Evolutionary conservation across 306 rosid genomes (phyloP), one percentile per base, ranked within the genome.

Genomic region (Cotoneaster glaucophyllus): DNA sequence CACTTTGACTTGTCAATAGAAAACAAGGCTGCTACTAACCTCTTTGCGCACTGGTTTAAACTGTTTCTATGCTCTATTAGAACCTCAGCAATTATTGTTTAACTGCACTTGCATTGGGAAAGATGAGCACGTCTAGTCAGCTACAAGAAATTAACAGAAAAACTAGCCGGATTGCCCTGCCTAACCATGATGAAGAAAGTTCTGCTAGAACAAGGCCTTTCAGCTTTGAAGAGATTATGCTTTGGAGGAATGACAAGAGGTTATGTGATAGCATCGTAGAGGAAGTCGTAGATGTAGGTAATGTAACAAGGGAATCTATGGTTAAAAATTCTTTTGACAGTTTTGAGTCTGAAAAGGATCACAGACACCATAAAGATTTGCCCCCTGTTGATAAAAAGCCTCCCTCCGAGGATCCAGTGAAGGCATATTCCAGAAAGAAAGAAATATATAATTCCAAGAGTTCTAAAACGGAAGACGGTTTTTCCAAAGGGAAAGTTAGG

Each of bases 181-280:
- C 64, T 82, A 74, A 79, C 53, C 43, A 53, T 71, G 88, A 80
- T 71, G 92, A 89, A 74, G 96, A 81, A 69, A 89, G 87, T 87
- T 90, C 99, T 34, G 97, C 99, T 78, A 89, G 93, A 68, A 95
- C 99, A 64, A 88, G 99, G 90, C 96, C 99, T 39, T 75, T 87
- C 68, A 89, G 93, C 85, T 81, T 84, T 67, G 93, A 90, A 73
- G 96, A 95, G 82, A 92, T 90, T 77, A 87, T 95, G 97, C 78
- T 68, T 78, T 84, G 90, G 84, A 89, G 99, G 74, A 85, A 72
- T 78, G 81, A 79, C 73, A 92, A 83, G 77, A 86, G 83, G 71
- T 77, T 82, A 41, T 75, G 79, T 77, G 96, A 83, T 79, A 76
- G 81, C 74, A 87, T 70, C 43, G 53, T 84, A 73, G 85, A 72